Evolutionary conservation across 306 rosid species (phyloP).

Genomic region (Spatholobus suberectus): DNA sequence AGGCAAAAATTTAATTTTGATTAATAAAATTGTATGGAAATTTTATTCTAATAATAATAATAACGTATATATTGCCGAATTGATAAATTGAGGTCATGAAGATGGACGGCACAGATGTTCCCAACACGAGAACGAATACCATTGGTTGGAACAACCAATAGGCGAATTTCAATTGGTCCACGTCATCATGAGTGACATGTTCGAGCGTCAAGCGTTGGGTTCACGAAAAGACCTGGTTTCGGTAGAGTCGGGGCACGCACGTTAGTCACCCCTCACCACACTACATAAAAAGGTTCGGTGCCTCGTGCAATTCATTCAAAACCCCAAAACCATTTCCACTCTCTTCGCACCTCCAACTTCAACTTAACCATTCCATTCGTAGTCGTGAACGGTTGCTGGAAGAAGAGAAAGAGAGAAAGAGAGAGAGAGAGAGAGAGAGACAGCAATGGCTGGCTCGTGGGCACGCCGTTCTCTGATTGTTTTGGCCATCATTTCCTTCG

Average conservation of each 20-base stretch:
- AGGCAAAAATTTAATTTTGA: too few species aligned
- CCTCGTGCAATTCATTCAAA: constrained; percentile 32
- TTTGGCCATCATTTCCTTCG: constrained; percentile 71
- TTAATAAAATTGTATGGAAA: too few species aligned
- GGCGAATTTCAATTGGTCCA: constrained; percentile 76
- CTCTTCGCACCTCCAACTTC: not conserved
- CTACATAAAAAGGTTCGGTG: constrained; percentile 43
- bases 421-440: not conserved
- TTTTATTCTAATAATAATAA: too few species aligned
- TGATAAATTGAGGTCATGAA: not conserved
- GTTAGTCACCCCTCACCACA: not conserved
- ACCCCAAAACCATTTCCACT: not conserved
- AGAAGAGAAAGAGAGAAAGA: not conserved
- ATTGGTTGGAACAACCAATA: constrained; percentile 55
- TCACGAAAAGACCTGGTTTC: not conserved
- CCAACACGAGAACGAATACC: constrained; percentile 55
- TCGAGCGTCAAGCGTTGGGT: constrained; percentile 40
- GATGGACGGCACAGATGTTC: constrained; percentile 58
- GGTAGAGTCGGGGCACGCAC: constrained; percentile 34
- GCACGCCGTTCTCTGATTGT: constrained; percentile 68
- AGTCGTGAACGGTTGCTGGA: not conserved
- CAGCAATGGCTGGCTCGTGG: constrained; percentile 72
- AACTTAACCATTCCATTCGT: not conserved
- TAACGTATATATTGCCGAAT: too few species aligned
- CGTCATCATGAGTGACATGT: constrained; percentile 73